Conservation (phyloP, 495 filamentous ascomycete genomes). For the Penicillium cinerascens region DNA sequence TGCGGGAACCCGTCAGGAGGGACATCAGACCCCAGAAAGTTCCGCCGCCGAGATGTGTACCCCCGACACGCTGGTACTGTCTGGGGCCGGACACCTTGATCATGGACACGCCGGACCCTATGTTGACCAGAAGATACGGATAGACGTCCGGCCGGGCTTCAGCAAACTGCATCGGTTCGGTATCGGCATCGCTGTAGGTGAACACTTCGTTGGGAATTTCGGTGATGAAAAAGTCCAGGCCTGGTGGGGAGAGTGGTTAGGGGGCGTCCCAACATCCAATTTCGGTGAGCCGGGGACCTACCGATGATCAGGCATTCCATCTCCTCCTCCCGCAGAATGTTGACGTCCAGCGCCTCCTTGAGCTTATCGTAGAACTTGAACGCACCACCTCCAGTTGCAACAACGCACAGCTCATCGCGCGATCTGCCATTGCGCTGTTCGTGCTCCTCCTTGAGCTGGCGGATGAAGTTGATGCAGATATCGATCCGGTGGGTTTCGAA, state of each 20-base stretch:
- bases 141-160: conserved; percentile 73
- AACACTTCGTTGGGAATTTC: conserved; percentile 97
- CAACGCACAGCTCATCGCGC: conserved; percentile 70
- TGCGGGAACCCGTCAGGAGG: conserved; percentile 81
- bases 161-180: conserved; percentile 80
- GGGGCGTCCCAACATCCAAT: not conserved
- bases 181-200: conserved; percentile 85
- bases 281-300: conserved; percentile 24
- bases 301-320: conserved; percentile 98
- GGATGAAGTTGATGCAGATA: conserved; percentile 86
- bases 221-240: conserved; percentile 97
- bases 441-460: conserved; percentile 74
- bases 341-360: conserved; percentile 71
- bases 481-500: conserved; percentile 95
- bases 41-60: conserved; percentile 90
- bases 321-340: conserved; percentile 90
- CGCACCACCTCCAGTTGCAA: conserved; percentile 92
- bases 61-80: conserved; percentile 83
- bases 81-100: conserved; percentile 91
- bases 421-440: conserved; percentile 64
- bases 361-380: conserved; percentile 95
- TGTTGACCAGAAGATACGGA: conserved; percentile 96
- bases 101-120: conserved; percentile 98
- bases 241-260: conserved; percentile 33
- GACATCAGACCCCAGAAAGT: conserved; percentile 94